These are phyloP conservation scores for Melastoma malabathricum DNA, from an alignment of 345 rosid species.

Conservation along the genomic window DNA sequence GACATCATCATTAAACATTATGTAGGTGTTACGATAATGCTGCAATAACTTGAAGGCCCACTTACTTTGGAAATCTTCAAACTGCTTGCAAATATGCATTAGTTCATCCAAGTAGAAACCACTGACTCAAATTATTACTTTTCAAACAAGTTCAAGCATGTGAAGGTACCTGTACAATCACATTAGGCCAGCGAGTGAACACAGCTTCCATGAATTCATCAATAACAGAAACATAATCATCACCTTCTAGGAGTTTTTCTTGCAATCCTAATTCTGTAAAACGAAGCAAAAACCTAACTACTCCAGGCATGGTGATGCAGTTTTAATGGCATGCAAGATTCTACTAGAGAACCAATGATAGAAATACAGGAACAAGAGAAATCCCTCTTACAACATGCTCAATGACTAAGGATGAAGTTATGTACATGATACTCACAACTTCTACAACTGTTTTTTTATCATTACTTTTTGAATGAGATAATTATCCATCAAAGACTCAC, in stretches of 20 bases:
- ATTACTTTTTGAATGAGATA: no score
- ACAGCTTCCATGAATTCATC: slow-evolving; percentile 99
- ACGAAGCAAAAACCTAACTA: not conserved
- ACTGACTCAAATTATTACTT: no score
- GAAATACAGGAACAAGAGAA: no score
- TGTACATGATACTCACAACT: no score
- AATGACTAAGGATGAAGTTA: no score
- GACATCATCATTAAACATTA: slow-evolving; percentile 99
- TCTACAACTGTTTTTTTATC: no score
- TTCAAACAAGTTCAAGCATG: not conserved
- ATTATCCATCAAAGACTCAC: no score
- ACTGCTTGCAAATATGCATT: slow-evolving; percentile 29
- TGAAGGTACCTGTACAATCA: slow-evolving; percentile 75
- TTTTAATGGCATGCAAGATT: no score
- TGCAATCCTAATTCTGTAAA: slow-evolving; percentile 80
- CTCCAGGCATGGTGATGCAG: not conserved
- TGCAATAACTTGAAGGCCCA: slow-evolving; percentile 98
- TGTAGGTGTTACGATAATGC: slow-evolving; percentile 61
- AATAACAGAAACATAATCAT: slow-evolving; percentile 54
- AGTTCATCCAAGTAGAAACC: not conserved
- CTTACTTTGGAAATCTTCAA: slow-evolving; percentile 99
- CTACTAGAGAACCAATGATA: no score
- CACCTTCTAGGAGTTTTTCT: slow-evolving; percentile 75
- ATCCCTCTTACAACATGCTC: no score
- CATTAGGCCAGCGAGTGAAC: slow-evolving; percentile 94